phyloP scores from a whole-genome alignment of 1,139 yeast species.

The Blastobotrys indianensis region DNA sequence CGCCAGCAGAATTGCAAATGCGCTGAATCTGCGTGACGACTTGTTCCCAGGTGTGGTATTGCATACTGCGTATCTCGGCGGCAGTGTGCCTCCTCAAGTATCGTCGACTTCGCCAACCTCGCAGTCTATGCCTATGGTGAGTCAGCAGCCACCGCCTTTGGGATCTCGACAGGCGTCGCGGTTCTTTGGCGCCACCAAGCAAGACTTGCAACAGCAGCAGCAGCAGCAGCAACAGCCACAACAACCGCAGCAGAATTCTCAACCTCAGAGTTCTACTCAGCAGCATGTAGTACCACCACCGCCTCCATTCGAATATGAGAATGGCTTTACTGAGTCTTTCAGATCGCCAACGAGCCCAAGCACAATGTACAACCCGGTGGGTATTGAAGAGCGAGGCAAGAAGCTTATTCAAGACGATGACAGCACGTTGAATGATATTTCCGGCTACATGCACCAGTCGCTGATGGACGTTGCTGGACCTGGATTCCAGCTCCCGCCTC shows the following conservation, averaged over 20 bases:
- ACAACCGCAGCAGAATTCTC: not conserved
- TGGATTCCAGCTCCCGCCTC: conserved; percentile 1
- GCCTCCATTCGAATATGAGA: not conserved
- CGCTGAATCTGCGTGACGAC: conserved; percentile 3
- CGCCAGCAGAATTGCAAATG: not conserved
- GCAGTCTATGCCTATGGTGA: not conserved
- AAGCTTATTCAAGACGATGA: conserved; percentile 9
- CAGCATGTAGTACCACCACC: not conserved
- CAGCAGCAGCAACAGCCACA: conserved; percentile 1
- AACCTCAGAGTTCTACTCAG: not conserved
- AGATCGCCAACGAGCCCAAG: conserved; percentile 29
- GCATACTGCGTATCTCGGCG: not conserved
- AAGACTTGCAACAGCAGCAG: conserved; percentile 8
- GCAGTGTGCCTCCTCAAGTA: too few species aligned
- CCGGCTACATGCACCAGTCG: not conserved
- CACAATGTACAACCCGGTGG: conserved; percentile 14
- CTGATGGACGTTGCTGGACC: not conserved
- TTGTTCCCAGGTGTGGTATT: not conserved
- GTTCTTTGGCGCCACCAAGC: conserved; percentile 1
- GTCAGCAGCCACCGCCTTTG: conserved; percentile 4
- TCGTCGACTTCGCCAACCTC: too few species aligned
- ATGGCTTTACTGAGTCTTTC: not conserved
- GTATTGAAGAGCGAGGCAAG: conserved; percentile 1
- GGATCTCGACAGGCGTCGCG: not conserved
- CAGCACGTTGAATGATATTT: conserved; percentile 2